Evolutionary conservation across 768 basidiomycete genomes (phyloP), one percentile per base, ranked within the genome.

Genomic region (Termitomyces sp.): DNA sequence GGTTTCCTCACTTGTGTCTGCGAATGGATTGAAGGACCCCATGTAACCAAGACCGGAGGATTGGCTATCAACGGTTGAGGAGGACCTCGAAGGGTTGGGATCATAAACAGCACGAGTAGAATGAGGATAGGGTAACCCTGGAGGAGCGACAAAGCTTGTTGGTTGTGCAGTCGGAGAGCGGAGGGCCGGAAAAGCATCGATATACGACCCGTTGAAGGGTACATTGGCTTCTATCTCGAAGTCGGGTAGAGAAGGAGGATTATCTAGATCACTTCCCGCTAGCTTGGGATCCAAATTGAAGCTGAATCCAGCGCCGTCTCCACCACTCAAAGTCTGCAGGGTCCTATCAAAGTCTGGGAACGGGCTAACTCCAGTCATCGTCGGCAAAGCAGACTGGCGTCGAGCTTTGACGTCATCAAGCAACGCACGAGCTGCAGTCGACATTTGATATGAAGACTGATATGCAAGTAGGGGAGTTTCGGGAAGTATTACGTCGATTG

Each of bases 261-360:
- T 68, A 32, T 77, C 73, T 1, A 67, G 66, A 49, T 80, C 78
- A 31, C 77, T 64, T 27, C 71, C 79, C 6, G 84, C 88, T 27
- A 92, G 75, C 62, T 86, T 90, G 27, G 89, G 88, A 69, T 92
- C 92, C 43, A 94, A 74, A 70, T 86, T 93, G 74, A 95, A 95
- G 68, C 87, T 92, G 74, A 95, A 95, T 9, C 88, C 84, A 32
- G 83, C 82, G 31, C 73, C 81, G 61, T 87, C 87, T 42, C 78
- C 83, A 8, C 79, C 81, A 50, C 82, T 83, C 42, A 94, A 75
- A 47, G 82, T 85, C 66, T 89, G 84, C 44, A 95, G 75, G 19
- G 90, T 92, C 31, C 90, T 84, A 68, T 94, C 92, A 62, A 95
- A 85, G 61, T 95, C 93, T 10, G 93, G 94, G 80, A 95, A 95